These are phyloP conservation scores for Corylus americana DNA, from an alignment of 306 rosid species.

Conservation along the genomic window DNA sequence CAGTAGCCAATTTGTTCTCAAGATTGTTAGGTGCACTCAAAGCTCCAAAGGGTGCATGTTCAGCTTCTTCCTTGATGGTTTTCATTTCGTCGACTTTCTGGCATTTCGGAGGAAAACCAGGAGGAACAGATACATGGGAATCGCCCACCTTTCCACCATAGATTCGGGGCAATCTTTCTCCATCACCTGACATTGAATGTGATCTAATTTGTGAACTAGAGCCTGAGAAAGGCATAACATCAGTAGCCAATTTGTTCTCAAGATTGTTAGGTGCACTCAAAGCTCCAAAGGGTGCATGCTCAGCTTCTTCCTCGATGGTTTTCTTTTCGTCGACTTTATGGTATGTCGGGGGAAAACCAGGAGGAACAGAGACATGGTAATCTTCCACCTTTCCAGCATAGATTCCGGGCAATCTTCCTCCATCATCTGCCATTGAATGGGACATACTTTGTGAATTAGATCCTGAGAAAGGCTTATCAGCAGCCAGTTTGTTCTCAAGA, in stretches of 20 bases:
- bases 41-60: neutral
- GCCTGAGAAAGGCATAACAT: neutral
- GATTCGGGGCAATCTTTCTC: neutral
- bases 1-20: neutral
- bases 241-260: neutral
- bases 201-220: neutral
- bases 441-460: neutral
- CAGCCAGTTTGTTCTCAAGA: neutral
- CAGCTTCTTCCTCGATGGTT: neutral
- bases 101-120: too few relatives aligned
- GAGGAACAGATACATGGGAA: too few relatives aligned
- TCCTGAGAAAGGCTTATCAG: neutral
- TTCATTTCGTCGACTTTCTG: too few relatives aligned
- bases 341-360: too few relatives aligned
- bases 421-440: neutral
- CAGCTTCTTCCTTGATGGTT: neutral
- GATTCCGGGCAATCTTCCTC: too few relatives aligned
- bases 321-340: too few relatives aligned
- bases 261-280: neutral
- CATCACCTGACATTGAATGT: neutral
- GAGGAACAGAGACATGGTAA: too few relatives aligned
- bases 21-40: neutral
- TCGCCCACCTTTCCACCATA: neutral
- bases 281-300: neutral
- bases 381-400: too few relatives aligned